Evolutionary conservation across 2,329 filamentous ascomycete species (phyloP).

Genomic region (Ophiostoma sp.): DNA sequence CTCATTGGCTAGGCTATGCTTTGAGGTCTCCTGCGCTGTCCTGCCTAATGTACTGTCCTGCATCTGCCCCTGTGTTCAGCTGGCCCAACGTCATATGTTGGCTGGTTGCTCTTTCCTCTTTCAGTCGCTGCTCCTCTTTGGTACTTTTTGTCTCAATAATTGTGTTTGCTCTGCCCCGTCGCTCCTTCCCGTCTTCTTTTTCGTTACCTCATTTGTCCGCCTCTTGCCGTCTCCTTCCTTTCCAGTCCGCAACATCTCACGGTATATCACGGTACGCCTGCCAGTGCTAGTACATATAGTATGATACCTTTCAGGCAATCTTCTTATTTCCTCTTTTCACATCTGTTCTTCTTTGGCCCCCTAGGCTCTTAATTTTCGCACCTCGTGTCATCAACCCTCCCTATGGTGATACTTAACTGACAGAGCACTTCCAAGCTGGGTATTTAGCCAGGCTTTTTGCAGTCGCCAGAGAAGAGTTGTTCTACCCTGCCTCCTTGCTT

Average conservation of each 20-base stretch:
- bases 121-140: conserved; percentile 6
- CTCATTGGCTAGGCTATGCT: conserved; percentile 1
- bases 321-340: conserved; percentile 8
- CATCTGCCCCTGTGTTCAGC: conserved; percentile 11
- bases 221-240: background rate
- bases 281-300: background rate
- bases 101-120: conserved; percentile 18
- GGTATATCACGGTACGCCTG: background rate
- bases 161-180: background rate
- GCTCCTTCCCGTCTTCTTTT: background rate
- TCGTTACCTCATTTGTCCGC: background rate
- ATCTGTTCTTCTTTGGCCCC: conserved; percentile 10
- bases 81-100: conserved; percentile 5
- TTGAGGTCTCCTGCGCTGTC: conserved; percentile 7
- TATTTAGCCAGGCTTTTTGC: background rate
- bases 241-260: background rate
- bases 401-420: background rate
- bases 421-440: background rate
- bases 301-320: background rate
- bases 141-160: background rate
- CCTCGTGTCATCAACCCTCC: conserved; percentile 5
- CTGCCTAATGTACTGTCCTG: conserved; percentile 4
- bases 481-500: conserved; percentile 2
- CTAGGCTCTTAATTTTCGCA: conserved; percentile 8
- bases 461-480: background rate